Conservation (phyloP, 352 stramenopile genomes). For the Globisporangium megalacanthum region DNA sequence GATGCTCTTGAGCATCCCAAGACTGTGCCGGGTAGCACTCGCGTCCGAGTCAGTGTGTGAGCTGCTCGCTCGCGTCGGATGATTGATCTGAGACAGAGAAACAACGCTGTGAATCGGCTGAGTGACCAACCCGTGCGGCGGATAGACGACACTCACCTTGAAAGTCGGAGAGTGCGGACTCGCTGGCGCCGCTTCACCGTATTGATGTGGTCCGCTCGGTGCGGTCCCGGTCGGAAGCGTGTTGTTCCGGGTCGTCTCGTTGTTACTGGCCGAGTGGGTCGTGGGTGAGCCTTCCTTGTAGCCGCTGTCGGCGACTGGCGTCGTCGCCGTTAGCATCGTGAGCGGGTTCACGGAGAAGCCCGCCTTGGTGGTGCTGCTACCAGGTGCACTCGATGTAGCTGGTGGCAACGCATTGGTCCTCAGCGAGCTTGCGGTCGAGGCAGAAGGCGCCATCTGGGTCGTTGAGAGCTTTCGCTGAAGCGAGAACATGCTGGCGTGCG, state of each 20-base stretch:
- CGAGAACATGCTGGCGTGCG: no score
- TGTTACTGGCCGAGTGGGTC: constrained; percentile 12
- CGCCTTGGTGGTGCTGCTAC: no score
- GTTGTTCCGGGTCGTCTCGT: constrained; percentile 14
- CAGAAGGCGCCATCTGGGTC: no score
- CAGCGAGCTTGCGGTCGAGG: no score
- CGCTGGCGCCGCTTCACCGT: not conserved
- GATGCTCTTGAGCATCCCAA: constrained; percentile 22
- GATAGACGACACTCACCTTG: not conserved
- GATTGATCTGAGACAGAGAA: not conserved
- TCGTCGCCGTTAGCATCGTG: no score
- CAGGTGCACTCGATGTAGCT: no score
- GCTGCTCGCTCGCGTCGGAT: not conserved
- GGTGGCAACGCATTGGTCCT: no score
- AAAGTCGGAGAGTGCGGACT: not conserved
- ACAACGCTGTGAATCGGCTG: not conserved
- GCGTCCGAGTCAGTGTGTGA: not conserved
- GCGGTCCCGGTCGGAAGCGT: constrained; percentile 10
- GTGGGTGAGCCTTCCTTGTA: constrained; percentile 23
- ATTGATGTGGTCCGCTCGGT: constrained; percentile 11
- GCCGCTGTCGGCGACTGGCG: no score
- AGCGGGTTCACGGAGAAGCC: no score
- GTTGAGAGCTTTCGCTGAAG: no score
- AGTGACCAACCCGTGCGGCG: no score
- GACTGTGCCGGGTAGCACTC: constrained; percentile 5